phyloP scores from a whole-genome alignment of 164 flowering plant species.

The Euptelea pleiosperma region DNA sequence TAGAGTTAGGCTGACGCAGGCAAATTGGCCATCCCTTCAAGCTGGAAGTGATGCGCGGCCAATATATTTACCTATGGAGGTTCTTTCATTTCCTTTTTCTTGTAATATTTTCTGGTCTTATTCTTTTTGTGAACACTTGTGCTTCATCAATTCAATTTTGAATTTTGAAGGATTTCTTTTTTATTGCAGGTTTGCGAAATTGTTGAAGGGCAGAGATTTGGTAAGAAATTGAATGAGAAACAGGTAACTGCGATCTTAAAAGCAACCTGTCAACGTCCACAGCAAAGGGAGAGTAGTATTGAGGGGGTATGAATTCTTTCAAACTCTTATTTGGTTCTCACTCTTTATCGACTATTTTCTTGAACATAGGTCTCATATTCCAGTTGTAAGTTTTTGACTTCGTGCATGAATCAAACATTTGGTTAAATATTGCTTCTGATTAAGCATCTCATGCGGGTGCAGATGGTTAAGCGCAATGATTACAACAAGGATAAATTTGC shows the following conservation, averaged over 20 bases:
- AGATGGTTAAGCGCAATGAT: constrained; percentile 42
- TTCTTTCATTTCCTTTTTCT: constrained; percentile 1
- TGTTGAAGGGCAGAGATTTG: constrained; percentile 54
- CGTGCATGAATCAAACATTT: too few relatives aligned
- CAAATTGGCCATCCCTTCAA: constrained; percentile 30
- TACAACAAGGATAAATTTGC: constrained; percentile 30
- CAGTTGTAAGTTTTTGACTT: not conserved
- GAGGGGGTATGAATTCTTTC: constrained; percentile 24
- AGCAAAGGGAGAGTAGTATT: constrained; percentile 32
- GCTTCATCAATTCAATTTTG: not conserved
- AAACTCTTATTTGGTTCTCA: not conserved
- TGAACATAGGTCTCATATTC: not conserved
- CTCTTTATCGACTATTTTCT: too few relatives aligned
- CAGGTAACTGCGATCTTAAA: constrained; percentile 57
- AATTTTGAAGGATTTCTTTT: not conserved
- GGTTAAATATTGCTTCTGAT: not conserved
- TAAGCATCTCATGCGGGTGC: not conserved
- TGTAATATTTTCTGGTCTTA: not conserved
- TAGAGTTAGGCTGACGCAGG: constrained; percentile 2
- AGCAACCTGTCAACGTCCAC: constrained; percentile 70
- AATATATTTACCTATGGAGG: constrained; percentile 34
- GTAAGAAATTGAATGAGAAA: constrained; percentile 57
- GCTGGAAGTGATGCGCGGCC: constrained; percentile 31
- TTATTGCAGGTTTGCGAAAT: constrained; percentile 51
- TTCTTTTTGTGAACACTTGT: not conserved